Conservation (phyloP, 441 rosid genomes). For the Omphalea diandra region DNA sequence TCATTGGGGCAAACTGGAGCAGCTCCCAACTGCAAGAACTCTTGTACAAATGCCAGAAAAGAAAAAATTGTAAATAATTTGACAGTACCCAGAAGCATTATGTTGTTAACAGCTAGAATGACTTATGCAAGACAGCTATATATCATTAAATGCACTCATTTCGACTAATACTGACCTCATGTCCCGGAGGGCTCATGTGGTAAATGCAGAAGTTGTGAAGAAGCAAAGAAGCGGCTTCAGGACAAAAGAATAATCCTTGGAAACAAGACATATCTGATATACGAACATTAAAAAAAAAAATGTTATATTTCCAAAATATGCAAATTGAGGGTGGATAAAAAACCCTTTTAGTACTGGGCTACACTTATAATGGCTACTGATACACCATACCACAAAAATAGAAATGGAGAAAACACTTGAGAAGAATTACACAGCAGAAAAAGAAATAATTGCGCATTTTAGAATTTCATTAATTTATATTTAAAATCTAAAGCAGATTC, state of each 20-base stretch:
- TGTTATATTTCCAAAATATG: slow-evolving; percentile 23
- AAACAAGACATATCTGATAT: slow-evolving; percentile 75
- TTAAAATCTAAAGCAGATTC: neutral
- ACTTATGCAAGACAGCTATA: slow-evolving; percentile 9
- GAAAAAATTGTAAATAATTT: slow-evolving; percentile 40
- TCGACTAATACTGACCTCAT: slow-evolving; percentile 61
- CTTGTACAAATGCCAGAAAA: slow-evolving; percentile 52
- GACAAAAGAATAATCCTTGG: slow-evolving; percentile 86
- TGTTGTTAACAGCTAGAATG: slow-evolving; percentile 28
- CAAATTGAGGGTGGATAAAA: neutral
- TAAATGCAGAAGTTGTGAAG: slow-evolving; percentile 91
- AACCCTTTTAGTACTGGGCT: neutral
- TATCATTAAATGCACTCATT: slow-evolving; percentile 9
- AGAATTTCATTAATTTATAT: neutral
- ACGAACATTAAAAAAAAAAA: slow-evolving; percentile 17
- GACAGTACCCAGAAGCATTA: slow-evolving; percentile 13
- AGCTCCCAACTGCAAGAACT: slow-evolving; percentile 93
- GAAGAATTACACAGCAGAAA: neutral
- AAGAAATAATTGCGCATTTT: neutral
- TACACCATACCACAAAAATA: neutral
- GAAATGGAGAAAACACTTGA: neutral
- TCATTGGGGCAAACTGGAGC: slow-evolving; percentile 48
- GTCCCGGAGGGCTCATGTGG: slow-evolving; percentile 91
- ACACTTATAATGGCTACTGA: neutral
- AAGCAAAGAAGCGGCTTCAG: slow-evolving; percentile 83